These are phyloP conservation scores for Phaffomyces opuntiae DNA, from an alignment of 805 yeast genomes.

Conservation along the genomic window DNA sequence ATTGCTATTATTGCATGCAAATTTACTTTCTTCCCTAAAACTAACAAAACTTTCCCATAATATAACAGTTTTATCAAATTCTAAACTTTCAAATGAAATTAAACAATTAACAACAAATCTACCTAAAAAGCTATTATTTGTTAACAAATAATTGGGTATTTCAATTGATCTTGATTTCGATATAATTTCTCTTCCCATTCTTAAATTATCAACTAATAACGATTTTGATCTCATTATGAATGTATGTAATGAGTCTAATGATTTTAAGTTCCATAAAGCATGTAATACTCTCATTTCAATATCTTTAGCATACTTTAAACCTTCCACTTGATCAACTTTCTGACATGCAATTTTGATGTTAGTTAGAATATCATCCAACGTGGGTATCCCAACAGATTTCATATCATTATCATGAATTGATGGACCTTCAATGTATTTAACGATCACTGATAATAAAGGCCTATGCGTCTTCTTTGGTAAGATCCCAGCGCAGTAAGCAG, in stretches of 20 bases:
- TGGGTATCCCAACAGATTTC: conserved; percentile 26
- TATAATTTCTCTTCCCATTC: conserved; percentile 26
- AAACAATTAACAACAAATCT: conserved; percentile 35
- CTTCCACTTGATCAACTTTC: conserved; percentile 16
- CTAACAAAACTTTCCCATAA: conserved; percentile 36
- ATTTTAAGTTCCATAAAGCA: conserved; percentile 39
- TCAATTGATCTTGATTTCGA: conserved; percentile 6
- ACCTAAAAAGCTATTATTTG: conserved; percentile 38
- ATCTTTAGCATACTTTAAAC: conserved; percentile 19
- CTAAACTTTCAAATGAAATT: conserved; percentile 34
- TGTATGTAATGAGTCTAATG: conserved; percentile 41
- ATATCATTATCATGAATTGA: conserved; percentile 12
- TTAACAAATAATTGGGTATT: conserved; percentile 22
- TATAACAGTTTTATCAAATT: conserved; percentile 38
- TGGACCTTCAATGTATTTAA: conserved; percentile 35
- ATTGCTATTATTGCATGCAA: conserved; percentile 20
- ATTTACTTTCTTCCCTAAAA: conserved; percentile 25
- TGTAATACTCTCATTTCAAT: conserved; percentile 28
- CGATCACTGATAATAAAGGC: conserved; percentile 35
- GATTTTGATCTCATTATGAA: conserved; percentile 27
- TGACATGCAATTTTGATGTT: conserved; percentile 17
- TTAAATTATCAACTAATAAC: conserved; percentile 29
- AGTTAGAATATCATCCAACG: conserved; percentile 25
- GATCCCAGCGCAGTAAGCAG: conserved; percentile 36
- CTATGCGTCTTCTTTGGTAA: conserved; percentile 33